These are phyloP conservation scores for Plenodomus lindquistii DNA, from an alignment of 2,329 filamentous ascomycete species.

Conservation along the genomic window DNA sequence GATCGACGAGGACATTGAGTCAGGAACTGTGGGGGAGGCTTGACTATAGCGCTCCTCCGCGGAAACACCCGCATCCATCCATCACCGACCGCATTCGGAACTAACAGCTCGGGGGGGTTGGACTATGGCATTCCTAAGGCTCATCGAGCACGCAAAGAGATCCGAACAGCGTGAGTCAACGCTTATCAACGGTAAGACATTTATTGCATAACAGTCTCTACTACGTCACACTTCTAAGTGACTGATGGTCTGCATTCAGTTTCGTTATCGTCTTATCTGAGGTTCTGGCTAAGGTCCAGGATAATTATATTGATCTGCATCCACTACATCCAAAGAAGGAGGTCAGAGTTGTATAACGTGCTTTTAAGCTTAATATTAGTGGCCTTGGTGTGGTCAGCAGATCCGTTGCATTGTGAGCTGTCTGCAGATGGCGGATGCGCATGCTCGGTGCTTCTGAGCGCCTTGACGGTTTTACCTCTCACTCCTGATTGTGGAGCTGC, in stretches of 20 bases:
- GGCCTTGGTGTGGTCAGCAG: constrained; percentile 24
- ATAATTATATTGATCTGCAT: constrained; percentile 35
- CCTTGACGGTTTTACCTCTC: neutral
- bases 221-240: too few species aligned
- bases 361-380: constrained; percentile 43
- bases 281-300: constrained; percentile 23
- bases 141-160: too few species aligned
- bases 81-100: neutral
- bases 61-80: neutral
- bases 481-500: neutral
- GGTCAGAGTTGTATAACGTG: constrained; percentile 32
- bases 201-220: too few species aligned
- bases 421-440: constrained; percentile 9
- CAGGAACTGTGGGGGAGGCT: neutral
- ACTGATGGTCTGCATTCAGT: too few species aligned
- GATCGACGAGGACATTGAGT: constrained; percentile 14
- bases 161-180: too few species aligned
- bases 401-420: constrained; percentile 9
- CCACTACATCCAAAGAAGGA: constrained; percentile 33
- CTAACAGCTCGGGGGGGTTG: neutral
- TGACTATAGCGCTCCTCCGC: neutral
- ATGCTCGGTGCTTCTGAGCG: constrained; percentile 3
- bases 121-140: too few species aligned
- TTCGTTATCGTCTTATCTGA: constrained; percentile 32
- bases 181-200: too few species aligned